phyloP scores from a whole-genome alignment of 2,329 filamentous ascomycete species.

The Colletotrichum sansevieriae region DNA sequence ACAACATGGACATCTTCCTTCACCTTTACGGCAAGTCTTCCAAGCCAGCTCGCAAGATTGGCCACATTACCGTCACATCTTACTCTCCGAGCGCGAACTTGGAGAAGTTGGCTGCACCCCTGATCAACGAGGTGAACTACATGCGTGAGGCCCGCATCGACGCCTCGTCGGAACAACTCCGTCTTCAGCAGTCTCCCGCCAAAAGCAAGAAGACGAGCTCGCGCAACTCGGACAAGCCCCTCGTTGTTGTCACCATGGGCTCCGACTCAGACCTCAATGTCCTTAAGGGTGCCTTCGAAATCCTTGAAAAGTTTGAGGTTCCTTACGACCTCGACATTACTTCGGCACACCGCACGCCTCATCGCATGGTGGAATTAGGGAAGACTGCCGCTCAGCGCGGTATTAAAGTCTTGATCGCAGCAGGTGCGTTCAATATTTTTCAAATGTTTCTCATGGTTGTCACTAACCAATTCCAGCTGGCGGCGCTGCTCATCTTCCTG shows the following conservation, averaged over 20 bases:
- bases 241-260: conserved; percentile 86
- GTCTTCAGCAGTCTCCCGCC: conserved; percentile 47
- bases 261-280: conserved; percentile 82
- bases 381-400: conserved; percentile 72
- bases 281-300: conserved; percentile 73
- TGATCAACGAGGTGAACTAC: conserved; percentile 74
- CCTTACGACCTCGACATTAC: conserved; percentile 82
- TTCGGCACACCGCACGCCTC: conserved; percentile 82
- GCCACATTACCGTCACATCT: conserved; percentile 87
- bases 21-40: conserved; percentile 95
- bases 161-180: conserved; percentile 54
- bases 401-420: conserved; percentile 81
- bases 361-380: conserved; percentile 77
- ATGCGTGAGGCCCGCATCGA: conserved; percentile 69
- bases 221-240: conserved; percentile 57
- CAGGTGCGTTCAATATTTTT: conserved; percentile 46
- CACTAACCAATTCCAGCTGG: conserved; percentile 61
- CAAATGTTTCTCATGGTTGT: background rate
- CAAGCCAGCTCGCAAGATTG: conserved; percentile 92
- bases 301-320: conserved; percentile 78
- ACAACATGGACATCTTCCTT: conserved; percentile 68
- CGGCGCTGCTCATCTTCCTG: conserved; percentile 79
- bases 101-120: conserved; percentile 70
- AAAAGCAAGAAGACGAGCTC: conserved; percentile 42
- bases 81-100: conserved; percentile 75